Base-by-base conservation (phyloP, 2,329 filamentous ascomycete species). In the Ascochyta koolunga region DNA sequence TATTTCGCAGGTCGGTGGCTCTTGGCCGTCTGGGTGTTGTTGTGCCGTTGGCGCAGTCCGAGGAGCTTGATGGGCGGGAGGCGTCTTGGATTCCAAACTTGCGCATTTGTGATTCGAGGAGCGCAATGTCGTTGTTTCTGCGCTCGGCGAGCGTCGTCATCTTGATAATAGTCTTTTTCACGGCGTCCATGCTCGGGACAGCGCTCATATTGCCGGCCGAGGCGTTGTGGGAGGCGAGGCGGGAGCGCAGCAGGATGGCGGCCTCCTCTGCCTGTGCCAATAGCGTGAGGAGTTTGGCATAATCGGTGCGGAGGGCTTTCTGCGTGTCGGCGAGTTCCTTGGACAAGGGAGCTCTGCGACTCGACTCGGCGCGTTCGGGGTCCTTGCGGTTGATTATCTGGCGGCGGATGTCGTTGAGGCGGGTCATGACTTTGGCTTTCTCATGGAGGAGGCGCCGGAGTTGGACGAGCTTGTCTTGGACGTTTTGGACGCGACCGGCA, bases 71-170 rank as follows among this genome's bases (percentile, higher is more conserved):
- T 2, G 67, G 66, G 3, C 67, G 65, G 41, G 51, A 64, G 22
- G 50, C 38, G 15, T 65, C 65, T 25, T 55, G 36, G 16, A 73
- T 54, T 2, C 75, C 73, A 19, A 96, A 76, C 70, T 87, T 90
- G 54, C 89, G 87, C 78, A 99, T 86, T 71, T 96, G 90, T 41
- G 87, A 85, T 76, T 98, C 95, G 27, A 98, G 82, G 6, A 96
- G 86, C 71, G 96, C 91, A 46, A 99, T 87, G 66, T 98, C 93
- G 53, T 89, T 90, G 69, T 90, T 95, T 71, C 91, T 90, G 77
- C 91, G 91, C 79, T 98, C 91, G 0, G 90, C 90, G 88, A 97
- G 93, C 55, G 81, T 84, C 29, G 93, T 97, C 89, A 99, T 93
- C 70, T 95, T 96, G 53, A 82, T 81, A 61, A 99, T 96, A 1